A percentile compares a stretch with the other conserved stretches of the same genome.
Evolutionary conservation across 495 filamentous ascomycete genomes (phyloP).

Genomic region (Glarea lozoyensis): DNA sequence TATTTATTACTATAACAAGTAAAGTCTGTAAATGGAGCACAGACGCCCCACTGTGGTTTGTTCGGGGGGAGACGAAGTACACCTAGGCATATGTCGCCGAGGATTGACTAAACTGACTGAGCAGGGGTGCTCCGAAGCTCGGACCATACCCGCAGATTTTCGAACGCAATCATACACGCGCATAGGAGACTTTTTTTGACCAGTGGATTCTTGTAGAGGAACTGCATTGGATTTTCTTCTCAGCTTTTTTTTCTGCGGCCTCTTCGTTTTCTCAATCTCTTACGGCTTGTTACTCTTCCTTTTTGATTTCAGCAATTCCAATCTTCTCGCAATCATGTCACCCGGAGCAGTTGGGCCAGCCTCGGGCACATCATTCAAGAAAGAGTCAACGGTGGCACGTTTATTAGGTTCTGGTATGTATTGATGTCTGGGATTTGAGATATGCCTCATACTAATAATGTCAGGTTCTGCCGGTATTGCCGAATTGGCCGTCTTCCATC

Average conservation of each 20-base stretch:
- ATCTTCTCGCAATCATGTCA: constrained; percentile 13
- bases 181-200: neutral
- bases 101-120: no score
- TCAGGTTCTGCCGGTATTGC: constrained; percentile 90
- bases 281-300: neutral
- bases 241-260: constrained; percentile 2
- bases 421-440: no score
- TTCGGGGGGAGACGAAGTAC: no score
- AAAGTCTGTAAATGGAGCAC: no score
- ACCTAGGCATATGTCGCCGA: no score
- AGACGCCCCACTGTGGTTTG: no score
- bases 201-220: neutral
- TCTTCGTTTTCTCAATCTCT: neutral
- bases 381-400: constrained; percentile 80
- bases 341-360: constrained; percentile 9
- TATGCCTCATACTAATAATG: constrained; percentile 12
- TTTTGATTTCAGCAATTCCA: neutral
- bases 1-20: no score
- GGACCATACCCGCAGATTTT: neutral
- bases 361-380: constrained; percentile 53
- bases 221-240: neutral
- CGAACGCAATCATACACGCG: neutral
- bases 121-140: neutral
- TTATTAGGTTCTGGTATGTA: constrained; percentile 80
- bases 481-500: constrained; percentile 94